Conservation (phyloP, 1,139 yeast species). For the Taphrina confusa region DNA sequence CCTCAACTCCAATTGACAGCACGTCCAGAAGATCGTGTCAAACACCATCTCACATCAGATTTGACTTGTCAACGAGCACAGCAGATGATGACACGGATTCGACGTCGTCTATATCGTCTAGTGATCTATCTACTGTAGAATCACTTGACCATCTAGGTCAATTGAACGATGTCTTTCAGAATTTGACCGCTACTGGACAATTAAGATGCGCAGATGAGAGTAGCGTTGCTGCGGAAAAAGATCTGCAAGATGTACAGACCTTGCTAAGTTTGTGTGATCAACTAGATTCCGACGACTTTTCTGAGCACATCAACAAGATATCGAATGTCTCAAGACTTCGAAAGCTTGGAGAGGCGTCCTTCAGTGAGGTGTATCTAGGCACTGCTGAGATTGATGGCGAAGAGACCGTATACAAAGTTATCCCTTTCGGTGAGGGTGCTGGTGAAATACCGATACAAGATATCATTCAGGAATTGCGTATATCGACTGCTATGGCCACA, state of each 20-base stretch:
- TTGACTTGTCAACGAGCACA: not conserved
- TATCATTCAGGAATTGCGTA: slow-evolving; percentile 53
- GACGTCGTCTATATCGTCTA: not conserved
- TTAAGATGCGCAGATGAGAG: not conserved
- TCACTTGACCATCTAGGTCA: not conserved
- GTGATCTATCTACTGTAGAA: not conserved
- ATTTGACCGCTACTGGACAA: not conserved
- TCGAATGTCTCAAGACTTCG: slow-evolving; percentile 12
- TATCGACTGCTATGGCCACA: slow-evolving; percentile 48
- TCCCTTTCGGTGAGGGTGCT: slow-evolving; percentile 53
- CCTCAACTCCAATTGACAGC: not conserved
- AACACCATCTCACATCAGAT: not conserved
- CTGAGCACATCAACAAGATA: not conserved
- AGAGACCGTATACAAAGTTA: slow-evolving; percentile 51
- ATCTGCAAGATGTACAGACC: not conserved
- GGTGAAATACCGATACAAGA: slow-evolving; percentile 51
- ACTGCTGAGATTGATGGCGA: slow-evolving; percentile 30
- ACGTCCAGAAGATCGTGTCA: not conserved
- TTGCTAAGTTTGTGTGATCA: slow-evolving; percentile 17
- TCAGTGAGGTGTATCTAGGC: slow-evolving; percentile 51
- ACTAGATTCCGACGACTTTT: slow-evolving; percentile 1
- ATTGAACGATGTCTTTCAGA: not conserved
- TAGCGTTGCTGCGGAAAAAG: not conserved
- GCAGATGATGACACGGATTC: not conserved
- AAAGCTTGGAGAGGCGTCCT: slow-evolving; percentile 54